Conservation (phyloP, 805 yeast genomes). For the Saccharomycopsis lassenensis region DNA sequence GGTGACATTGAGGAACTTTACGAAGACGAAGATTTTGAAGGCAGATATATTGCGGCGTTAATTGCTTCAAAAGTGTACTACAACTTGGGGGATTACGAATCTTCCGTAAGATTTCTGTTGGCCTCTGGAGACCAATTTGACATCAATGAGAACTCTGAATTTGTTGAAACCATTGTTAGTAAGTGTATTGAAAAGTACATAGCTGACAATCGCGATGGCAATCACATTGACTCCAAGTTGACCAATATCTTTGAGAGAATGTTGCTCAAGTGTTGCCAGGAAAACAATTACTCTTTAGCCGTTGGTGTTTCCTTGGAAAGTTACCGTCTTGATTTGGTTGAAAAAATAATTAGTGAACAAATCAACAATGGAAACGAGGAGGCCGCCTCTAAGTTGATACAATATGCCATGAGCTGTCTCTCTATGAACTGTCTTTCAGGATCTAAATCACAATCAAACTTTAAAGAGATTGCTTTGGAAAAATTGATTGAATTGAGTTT, state of each 20-base stretch:
- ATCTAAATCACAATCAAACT: too few species aligned
- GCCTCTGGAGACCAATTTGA: conserved; percentile 76
- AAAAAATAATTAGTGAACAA: conserved; percentile 38
- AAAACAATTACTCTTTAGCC: conserved; percentile 69
- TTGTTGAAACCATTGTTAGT: conserved; percentile 85
- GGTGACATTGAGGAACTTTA: conserved; percentile 83
- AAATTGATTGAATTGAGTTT: conserved; percentile 52
- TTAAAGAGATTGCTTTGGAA: conserved; percentile 55
- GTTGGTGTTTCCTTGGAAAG: conserved; percentile 88
- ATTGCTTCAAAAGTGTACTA: conserved; percentile 85
- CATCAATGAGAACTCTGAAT: conserved; percentile 68
- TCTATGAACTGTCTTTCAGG: conserved; percentile 54
- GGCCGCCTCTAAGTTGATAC: conserved; percentile 41
- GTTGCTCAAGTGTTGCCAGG: conserved; percentile 66
- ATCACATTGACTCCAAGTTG: conserved; percentile 48
- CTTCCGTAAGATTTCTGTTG: conserved; percentile 81
- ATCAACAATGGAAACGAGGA: conserved; percentile 36
- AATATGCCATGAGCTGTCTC: conserved; percentile 61
- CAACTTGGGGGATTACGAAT: conserved; percentile 86
- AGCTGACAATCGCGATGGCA: conserved; percentile 28
- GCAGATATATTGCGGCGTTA: conserved; percentile 78
- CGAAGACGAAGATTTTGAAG: conserved; percentile 71
- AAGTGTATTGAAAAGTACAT: conserved; percentile 84
- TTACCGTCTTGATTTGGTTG: conserved; percentile 72
- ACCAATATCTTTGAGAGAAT: conserved; percentile 69